Evolutionary conservation across 2,329 filamentous ascomycete genomes (phyloP).

Genomic region (Colletotrichum godetiae): DNA sequence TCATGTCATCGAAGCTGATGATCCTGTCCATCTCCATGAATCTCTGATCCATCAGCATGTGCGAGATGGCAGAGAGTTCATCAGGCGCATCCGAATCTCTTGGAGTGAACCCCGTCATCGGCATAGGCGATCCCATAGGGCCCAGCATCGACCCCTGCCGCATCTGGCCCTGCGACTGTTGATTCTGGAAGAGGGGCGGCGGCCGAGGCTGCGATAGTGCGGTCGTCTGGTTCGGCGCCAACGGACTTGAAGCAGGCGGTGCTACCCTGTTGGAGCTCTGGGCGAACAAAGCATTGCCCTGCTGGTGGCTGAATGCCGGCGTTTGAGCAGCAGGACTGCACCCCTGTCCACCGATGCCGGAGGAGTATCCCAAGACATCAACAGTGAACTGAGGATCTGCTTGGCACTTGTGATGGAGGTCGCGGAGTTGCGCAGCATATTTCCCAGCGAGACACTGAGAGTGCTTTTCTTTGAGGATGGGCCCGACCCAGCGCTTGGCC

Average conservation of each 20-base stretch:
- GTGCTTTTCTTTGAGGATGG: slow-evolving; percentile 11
- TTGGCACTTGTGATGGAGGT: slow-evolving; percentile 31
- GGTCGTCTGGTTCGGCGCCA: neutral
- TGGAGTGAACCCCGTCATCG: slow-evolving; percentile 9
- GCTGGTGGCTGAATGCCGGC: slow-evolving; percentile 23
- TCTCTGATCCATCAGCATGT: slow-evolving; percentile 44
- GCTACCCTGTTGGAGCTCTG: neutral
- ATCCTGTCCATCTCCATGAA: slow-evolving; percentile 48
- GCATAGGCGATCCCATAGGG: slow-evolving; percentile 13
- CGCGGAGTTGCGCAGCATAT: slow-evolving; percentile 37
- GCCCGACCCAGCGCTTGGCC: slow-evolving; percentile 42
- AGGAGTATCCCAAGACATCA: slow-evolving; percentile 38
- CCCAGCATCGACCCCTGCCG: slow-evolving; percentile 18
- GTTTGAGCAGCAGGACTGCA: slow-evolving; percentile 23
- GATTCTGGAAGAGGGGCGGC: slow-evolving; percentile 1
- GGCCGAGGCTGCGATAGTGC: neutral
- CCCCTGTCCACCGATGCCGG: slow-evolving; percentile 16
- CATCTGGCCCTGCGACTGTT: slow-evolving; percentile 8
- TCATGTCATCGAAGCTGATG: slow-evolving; percentile 50
- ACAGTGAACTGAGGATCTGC: slow-evolving; percentile 29
- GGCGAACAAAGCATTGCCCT: slow-evolving; percentile 16
- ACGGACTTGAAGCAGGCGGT: neutral
- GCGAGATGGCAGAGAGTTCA: slow-evolving; percentile 44
- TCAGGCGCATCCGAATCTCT: slow-evolving; percentile 35
- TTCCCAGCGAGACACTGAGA: slow-evolving; percentile 37